Conservation (phyloP, 1,284 basidiomycete genomes). For the Marasmius tenuissimus region DNA sequence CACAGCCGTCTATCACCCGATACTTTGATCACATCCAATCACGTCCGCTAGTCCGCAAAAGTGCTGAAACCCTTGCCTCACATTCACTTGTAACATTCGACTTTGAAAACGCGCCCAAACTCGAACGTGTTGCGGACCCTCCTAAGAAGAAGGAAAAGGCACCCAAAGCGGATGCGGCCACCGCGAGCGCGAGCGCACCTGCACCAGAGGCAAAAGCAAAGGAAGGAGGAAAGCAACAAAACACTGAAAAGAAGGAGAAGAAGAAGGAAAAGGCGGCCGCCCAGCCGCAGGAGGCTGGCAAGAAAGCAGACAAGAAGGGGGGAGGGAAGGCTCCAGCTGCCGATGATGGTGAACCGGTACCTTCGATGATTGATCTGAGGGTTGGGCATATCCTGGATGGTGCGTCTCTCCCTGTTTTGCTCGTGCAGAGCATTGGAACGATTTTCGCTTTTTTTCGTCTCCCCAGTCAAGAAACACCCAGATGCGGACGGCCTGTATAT, state of each 20-base stretch:
- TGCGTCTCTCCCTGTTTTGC: constrained; percentile 35
- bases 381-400: constrained; percentile 90
- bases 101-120: constrained; percentile 70
- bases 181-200: constrained; percentile 24
- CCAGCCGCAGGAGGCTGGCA: constrained; percentile 26
- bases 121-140: constrained; percentile 71
- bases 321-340: constrained; percentile 48
- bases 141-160: constrained; percentile 85
- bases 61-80: constrained; percentile 52
- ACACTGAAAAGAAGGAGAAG: constrained; percentile 50
- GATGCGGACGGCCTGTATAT: constrained; percentile 93
- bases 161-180: constrained; percentile 40
- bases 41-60: constrained; percentile 55
- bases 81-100: constrained; percentile 72
- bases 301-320: constrained; percentile 43
- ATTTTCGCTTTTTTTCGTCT: constrained; percentile 4
- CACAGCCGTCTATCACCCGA: constrained; percentile 80
- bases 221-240: constrained; percentile 41
- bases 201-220: constrained; percentile 27
- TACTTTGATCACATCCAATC: constrained; percentile 94
- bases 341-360: constrained; percentile 76
- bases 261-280: constrained; percentile 31
- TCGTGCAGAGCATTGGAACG: neutral
- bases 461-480: constrained; percentile 75
- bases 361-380: constrained; percentile 93